Conservation (phyloP, 768 basidiomycete genomes). For the Rhizopogon vinicolor region DNA sequence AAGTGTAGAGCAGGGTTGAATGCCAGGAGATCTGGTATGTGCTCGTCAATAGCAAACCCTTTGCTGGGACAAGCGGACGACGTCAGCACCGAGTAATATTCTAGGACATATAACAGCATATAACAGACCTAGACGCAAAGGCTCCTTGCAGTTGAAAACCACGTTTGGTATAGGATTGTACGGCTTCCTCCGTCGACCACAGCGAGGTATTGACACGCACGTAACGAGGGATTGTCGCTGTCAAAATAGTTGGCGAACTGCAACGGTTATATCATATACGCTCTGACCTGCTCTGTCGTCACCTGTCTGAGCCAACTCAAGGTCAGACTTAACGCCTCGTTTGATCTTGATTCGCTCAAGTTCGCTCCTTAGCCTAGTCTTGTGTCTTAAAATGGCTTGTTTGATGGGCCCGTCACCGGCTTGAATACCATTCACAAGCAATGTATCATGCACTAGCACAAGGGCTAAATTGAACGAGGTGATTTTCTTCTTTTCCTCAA, state of each 20-base stretch:
- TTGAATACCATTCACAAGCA: constrained; percentile 83
- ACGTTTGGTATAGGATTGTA: constrained; percentile 46
- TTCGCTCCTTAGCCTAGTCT: constrained; percentile 84
- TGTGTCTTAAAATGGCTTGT: constrained; percentile 82
- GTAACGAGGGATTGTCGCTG: constrained; percentile 78
- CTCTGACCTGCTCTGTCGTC: constrained; percentile 62
- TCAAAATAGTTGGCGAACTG: background rate
- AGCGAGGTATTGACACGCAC: constrained; percentile 74
- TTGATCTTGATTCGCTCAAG: constrained; percentile 80
- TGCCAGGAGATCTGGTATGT: constrained; percentile 77
- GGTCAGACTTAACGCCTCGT: constrained; percentile 59
- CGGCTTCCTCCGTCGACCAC: constrained; percentile 64
- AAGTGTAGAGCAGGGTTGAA: constrained; percentile 68
- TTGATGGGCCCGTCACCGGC: constrained; percentile 89
- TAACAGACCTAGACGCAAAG: constrained; percentile 46
- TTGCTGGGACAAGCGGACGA: constrained; percentile 34
- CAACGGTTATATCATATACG: background rate
- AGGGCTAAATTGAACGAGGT: constrained; percentile 73
- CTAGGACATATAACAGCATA: background rate
- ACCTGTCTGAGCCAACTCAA: constrained; percentile 56
- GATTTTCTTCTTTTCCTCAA: constrained; percentile 72
- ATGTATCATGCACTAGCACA: constrained; percentile 86
- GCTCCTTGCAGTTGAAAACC: constrained; percentile 55
- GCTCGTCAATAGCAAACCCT: constrained; percentile 68
- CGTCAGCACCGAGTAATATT: background rate